These are phyloP conservation scores for Lactifluus piperatus DNA, from an alignment of 768 basidiomycete species.

Conservation along the genomic window DNA sequence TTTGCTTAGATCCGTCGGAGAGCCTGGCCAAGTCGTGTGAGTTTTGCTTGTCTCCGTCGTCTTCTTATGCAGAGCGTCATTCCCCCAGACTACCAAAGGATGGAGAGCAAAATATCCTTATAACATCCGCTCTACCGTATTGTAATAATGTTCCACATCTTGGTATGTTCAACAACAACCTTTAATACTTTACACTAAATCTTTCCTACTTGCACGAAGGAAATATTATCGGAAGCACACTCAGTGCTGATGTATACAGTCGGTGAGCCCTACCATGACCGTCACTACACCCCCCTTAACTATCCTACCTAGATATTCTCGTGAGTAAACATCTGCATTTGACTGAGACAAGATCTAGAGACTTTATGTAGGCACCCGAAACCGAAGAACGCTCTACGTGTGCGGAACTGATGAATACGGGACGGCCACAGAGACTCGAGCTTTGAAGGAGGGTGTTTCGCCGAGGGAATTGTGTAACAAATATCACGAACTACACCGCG, in stretches of 20 bases:
- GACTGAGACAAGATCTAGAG: slow-evolving; percentile 7
- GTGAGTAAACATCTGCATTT: slow-evolving; percentile 31
- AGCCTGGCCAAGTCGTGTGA: slow-evolving; percentile 38
- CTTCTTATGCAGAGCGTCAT: slow-evolving; percentile 2
- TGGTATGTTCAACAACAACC: slow-evolving; percentile 39
- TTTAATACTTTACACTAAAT: not conserved
- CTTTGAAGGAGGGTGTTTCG: slow-evolving; percentile 76
- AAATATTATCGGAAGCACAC: slow-evolving; percentile 90
- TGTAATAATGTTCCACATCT: slow-evolving; percentile 97
- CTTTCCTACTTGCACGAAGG: slow-evolving; percentile 33
- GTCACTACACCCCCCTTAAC: slow-evolving; percentile 3
- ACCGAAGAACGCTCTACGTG: slow-evolving; percentile 85
- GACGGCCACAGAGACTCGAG: slow-evolving; percentile 98
- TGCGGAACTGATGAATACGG: slow-evolving; percentile 99
- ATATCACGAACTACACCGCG: slow-evolving; percentile 80
- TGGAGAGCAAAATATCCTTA: slow-evolving; percentile 80
- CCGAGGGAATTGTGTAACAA: slow-evolving; percentile 83
- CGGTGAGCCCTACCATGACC: slow-evolving; percentile 47
- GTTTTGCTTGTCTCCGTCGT: slow-evolving; percentile 16
- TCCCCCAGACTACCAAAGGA: slow-evolving; percentile 58
- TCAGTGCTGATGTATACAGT: slow-evolving; percentile 96
- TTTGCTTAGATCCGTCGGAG: slow-evolving; percentile 35
- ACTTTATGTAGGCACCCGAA: slow-evolving; percentile 48
- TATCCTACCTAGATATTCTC: slow-evolving; percentile 41
- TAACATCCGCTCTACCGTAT: slow-evolving; percentile 93